phyloP scores from a whole-genome alignment of 1,139 yeast genomes.

The Blastobotrys persicus region DNA sequence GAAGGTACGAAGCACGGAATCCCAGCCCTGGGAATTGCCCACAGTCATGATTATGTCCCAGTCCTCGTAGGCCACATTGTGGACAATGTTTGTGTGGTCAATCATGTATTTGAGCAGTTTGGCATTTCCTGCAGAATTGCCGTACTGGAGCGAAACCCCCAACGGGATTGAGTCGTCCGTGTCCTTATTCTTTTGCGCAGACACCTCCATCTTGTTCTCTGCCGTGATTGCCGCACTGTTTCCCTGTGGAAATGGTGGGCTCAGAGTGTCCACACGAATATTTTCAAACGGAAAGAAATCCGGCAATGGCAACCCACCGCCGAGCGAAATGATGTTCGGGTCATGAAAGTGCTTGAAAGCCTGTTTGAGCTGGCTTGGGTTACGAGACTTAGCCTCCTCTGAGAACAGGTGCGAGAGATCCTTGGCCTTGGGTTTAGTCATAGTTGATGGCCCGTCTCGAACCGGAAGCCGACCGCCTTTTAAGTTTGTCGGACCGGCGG shows the following conservation, averaged over 20 bases:
- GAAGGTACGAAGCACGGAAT: constrained; percentile 76
- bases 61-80: constrained; percentile 56
- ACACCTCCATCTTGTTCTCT: constrained; percentile 48
- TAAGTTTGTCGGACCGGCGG: background rate
- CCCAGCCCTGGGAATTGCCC: constrained; percentile 92
- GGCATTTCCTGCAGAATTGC: constrained; percentile 75
- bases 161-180: constrained; percentile 63
- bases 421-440: constrained; percentile 44
- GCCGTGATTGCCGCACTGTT: constrained; percentile 61
- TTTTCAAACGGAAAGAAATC: constrained; percentile 90
- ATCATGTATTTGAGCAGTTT: constrained; percentile 64
- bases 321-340: constrained; percentile 82
- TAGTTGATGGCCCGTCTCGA: constrained; percentile 1
- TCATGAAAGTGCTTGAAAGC: constrained; percentile 74
- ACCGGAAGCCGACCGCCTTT: background rate
- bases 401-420: constrained; percentile 77
- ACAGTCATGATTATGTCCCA: constrained; percentile 65
- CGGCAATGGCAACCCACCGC: constrained; percentile 92
- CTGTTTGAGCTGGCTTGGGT: constrained; percentile 74
- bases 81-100: constrained; percentile 76
- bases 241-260: constrained; percentile 73
- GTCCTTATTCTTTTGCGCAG: constrained; percentile 43
- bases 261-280: constrained; percentile 65
- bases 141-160: constrained; percentile 87
- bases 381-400: constrained; percentile 72